Evolutionary conservation across 345 rosid species (phyloP).

Genomic region (Linum usitatissimum): DNA sequence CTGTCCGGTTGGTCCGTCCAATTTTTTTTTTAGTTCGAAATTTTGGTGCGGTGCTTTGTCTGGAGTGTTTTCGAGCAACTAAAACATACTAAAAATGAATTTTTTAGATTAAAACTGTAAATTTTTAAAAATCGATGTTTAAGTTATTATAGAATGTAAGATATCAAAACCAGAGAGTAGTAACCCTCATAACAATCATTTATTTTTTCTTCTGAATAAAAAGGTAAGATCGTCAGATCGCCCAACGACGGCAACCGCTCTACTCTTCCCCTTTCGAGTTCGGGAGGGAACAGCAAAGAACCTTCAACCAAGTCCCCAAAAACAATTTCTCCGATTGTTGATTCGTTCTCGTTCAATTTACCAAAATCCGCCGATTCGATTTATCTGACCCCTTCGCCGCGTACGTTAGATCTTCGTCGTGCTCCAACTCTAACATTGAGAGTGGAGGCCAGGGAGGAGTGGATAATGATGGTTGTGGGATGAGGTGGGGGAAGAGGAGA

Average conservation of each 20-base stretch:
- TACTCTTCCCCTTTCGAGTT: background rate
- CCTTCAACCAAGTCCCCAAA: background rate
- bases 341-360: background rate
- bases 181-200: no score
- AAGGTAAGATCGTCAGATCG: background rate
- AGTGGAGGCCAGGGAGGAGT: background rate
- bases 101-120: no score
- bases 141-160: no score
- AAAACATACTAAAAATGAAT: no score
- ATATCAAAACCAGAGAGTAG: no score
- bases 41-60: no score
- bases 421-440: background rate
- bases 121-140: no score
- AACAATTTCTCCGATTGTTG: background rate
- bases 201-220: background rate
- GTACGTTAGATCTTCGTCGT: background rate
- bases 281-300: background rate
- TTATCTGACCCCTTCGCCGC: background rate
- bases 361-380: background rate
- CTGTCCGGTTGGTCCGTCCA: no score
- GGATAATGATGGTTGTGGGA: slow-evolving; percentile 13
- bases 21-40: no score
- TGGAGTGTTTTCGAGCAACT: no score
- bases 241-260: background rate
- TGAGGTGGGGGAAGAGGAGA: slow-evolving; percentile 15